phyloP scores from a whole-genome alignment of 83 land plant genomes.

The Isoetes engelmannii region DNA sequence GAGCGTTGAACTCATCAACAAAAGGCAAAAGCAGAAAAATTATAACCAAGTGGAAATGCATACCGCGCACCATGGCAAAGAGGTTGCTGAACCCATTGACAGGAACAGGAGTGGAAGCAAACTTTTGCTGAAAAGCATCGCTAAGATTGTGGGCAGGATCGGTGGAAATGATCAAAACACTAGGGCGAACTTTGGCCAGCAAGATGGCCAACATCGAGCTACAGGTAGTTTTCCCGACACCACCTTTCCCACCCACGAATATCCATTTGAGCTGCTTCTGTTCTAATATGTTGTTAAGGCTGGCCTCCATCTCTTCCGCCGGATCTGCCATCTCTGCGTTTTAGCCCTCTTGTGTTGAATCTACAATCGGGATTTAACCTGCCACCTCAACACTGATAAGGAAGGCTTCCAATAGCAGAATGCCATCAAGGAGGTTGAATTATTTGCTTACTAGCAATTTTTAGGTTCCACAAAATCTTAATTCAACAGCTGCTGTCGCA shows the following conservation, averaged over 20 bases:
- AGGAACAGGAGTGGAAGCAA: conserved; percentile 70
- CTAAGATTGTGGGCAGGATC: conserved; percentile 97
- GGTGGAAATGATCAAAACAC: conserved; percentile 87
- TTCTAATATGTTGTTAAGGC: conserved; percentile 60
- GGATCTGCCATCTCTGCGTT: too few species aligned
- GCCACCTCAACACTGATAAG: too few species aligned
- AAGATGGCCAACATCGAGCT: conserved; percentile 78
- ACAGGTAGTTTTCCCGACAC: conserved; percentile 95
- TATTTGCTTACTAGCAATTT: too few species aligned
- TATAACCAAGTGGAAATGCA: not conserved
- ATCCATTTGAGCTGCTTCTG: conserved; percentile 84
- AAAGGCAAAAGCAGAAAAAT: not conserved
- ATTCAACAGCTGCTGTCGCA: too few species aligned
- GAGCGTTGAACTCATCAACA: too few species aligned
- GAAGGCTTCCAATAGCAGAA: too few species aligned
- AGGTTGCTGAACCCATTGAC: conserved; percentile 83
- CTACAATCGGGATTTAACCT: too few species aligned
- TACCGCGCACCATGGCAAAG: conserved; percentile 68
- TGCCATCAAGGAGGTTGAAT: too few species aligned
- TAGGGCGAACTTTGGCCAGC: conserved; percentile 53
- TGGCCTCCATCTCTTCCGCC: conserved; percentile 35
- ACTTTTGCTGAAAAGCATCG: conserved; percentile 90
- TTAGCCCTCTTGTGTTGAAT: too few species aligned
- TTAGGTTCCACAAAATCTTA: too few species aligned
- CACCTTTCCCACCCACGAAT: conserved; percentile 95